Percentiles rank a stretch among this genome's conserved stretches.
These are phyloP conservation scores for Xerocomellus amylosporus DNA, from an alignment of 768 basidiomycete species.

Conservation along the genomic window DNA sequence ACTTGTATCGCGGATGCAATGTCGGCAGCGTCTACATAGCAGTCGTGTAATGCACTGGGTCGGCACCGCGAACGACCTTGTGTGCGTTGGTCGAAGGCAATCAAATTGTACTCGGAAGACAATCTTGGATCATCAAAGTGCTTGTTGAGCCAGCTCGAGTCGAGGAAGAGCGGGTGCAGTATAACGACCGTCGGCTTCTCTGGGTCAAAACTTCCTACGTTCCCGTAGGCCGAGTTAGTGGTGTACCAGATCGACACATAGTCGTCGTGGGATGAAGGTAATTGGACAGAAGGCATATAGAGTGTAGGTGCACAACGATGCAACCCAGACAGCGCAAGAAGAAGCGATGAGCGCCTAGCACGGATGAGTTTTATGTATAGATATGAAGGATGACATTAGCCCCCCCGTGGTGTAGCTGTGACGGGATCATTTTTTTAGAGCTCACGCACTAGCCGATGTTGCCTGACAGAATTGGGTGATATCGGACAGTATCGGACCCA, in stretches of 20 bases:
- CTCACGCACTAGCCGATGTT: conserved; percentile 22
- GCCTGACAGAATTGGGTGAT: conserved; percentile 20
- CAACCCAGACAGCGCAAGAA: conserved; percentile 2
- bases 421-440: conserved; percentile 18
- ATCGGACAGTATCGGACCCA: conserved; percentile 1
- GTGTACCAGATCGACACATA: conserved; percentile 70
- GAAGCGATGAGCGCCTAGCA: conserved; percentile 2
- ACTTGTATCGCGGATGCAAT: conserved; percentile 65
- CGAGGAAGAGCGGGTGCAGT: conserved; percentile 65
- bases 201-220: conserved; percentile 65
- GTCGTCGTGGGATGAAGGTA: conserved; percentile 60
- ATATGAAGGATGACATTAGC: conserved; percentile 6
- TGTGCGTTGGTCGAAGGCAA: conserved; percentile 71
- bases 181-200: conserved; percentile 65
- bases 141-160: conserved; percentile 63
- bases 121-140: conserved; percentile 70
- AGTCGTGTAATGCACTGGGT: conserved; percentile 58
- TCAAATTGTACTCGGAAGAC: conserved; percentile 56
- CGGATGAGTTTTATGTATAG: conserved; percentile 21
- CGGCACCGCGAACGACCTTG: conserved; percentile 56
- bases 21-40: conserved; percentile 79
- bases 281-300: conserved; percentile 67
- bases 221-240: conserved; percentile 57
- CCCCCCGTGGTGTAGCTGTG: conserved; percentile 5
- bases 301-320: conserved; percentile 35